Base-by-base conservation (phyloP, 805 yeast species). In the Wickerhamiella shivajii region DNA sequence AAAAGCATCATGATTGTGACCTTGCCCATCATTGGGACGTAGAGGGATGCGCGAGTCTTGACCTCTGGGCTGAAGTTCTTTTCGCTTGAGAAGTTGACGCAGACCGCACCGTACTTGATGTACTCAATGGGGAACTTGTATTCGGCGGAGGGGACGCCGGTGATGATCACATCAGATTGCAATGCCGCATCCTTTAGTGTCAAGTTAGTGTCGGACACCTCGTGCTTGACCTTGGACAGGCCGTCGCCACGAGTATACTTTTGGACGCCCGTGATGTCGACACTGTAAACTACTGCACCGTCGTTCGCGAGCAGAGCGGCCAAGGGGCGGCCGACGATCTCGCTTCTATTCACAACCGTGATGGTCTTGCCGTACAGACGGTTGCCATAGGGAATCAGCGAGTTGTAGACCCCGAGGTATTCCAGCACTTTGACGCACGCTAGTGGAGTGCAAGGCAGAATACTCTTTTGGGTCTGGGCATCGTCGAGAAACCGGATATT, bases 221-320 rank as follows among this genome's bases (percentile, higher is more conserved):
- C 77, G 55, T 90, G 98, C 50, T 85, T 75, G 37, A 67, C 71
- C 47, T 77, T 70, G 50, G 70, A 71, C 46, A 90, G 63, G 24
- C 93, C 93, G 47, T 81, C 93, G 22, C 98, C 98, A 49, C 98
- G 69, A 14, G 95, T 87, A 58, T 80, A 90, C 53, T 74, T 73
- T 56, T 90, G 97, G 42, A 84, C 73, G 46, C 83, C 79, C 47
- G 77, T 74, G 32, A 90, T 59, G 52, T 90, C 97, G 2, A 74
- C 87, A 1, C 97, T 85, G 54, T 78, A 90, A 2, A 90, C 97
- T 1, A 76, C 77, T 15, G 98, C 98, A 41, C 98, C 98, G 51
- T 90, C 98, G 50, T 90, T 90, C 13, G 98, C 97, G 42, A 90
- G 62, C 23, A 90, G 57, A 0, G 98, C 97, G 21, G 97, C 97